phyloP scores from a whole-genome alignment of 2,329 filamentous ascomycete genomes.

The Dactylonectria macrodidyma region DNA sequence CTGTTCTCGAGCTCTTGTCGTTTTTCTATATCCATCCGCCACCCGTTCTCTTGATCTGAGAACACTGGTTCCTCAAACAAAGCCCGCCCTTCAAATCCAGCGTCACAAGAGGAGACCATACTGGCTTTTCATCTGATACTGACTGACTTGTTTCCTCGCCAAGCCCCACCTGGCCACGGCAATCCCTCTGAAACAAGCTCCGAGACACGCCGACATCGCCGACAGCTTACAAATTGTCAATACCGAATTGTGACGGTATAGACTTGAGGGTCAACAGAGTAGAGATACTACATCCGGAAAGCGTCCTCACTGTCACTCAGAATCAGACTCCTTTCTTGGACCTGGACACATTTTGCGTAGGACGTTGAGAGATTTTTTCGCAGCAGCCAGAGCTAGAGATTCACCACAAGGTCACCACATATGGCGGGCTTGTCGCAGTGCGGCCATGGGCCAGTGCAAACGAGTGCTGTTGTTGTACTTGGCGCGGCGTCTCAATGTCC shows the following conservation, averaged over 20 bases:
- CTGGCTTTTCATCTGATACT: conserved; percentile 13
- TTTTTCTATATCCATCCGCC: conserved; percentile 46
- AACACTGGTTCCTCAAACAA: conserved; percentile 33
- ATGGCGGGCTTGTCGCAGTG: conserved; percentile 39
- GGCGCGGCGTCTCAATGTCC: conserved; percentile 55
- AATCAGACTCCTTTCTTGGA: neutral
- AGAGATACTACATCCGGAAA: neutral
- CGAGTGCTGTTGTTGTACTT: conserved; percentile 65
- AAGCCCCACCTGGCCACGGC: conserved; percentile 17
- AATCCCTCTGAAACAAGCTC: conserved; percentile 6
- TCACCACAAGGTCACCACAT: conserved; percentile 1
- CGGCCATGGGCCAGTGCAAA: conserved; percentile 63
- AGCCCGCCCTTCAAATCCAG: conserved; percentile 21
- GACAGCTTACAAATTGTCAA: conserved; percentile 15
- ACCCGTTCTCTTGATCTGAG: conserved; percentile 37
- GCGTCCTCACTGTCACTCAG: neutral
- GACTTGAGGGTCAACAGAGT: neutral
- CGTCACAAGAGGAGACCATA: conserved; percentile 7
- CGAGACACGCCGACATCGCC: conserved; percentile 14
- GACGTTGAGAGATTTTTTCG: conserved; percentile 21
- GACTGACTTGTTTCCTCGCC: neutral
- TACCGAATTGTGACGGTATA: neutral
- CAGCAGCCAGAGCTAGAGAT: neutral
- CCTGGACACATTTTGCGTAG: neutral
- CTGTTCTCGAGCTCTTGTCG: conserved; percentile 41